Conservation (phyloP, 805 yeast genomes). For the Teunomyces cretensis region DNA sequence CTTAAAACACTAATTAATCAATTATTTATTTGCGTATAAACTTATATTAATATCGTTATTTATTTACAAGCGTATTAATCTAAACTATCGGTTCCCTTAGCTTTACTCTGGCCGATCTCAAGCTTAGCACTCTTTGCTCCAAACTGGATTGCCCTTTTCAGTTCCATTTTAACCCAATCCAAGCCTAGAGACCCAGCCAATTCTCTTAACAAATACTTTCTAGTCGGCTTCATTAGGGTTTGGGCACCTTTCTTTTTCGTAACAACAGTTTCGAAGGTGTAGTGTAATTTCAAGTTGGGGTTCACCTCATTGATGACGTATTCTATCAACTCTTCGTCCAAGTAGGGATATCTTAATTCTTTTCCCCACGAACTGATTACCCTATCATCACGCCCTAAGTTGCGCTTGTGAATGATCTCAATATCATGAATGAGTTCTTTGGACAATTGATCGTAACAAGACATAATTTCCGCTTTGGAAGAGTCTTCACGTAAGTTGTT, state of each 20-base stretch:
- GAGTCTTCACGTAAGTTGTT: slow-evolving; percentile 15
- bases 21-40: not conserved
- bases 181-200: slow-evolving; percentile 56
- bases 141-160: slow-evolving; percentile 93
- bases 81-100: slow-evolving; percentile 67
- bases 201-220: slow-evolving; percentile 60
- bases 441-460: slow-evolving; percentile 42
- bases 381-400: slow-evolving; percentile 89
- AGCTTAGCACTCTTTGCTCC: slow-evolving; percentile 95
- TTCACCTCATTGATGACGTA: slow-evolving; percentile 50
- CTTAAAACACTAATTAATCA: slow-evolving; percentile 13
- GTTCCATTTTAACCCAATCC: slow-evolving; percentile 62
- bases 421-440: slow-evolving; percentile 71
- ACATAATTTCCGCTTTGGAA: slow-evolving; percentile 17
- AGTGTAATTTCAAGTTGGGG: slow-evolving; percentile 43
- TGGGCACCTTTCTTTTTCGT: slow-evolving; percentile 30
- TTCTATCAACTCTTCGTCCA: slow-evolving; percentile 61
- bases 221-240: slow-evolving; percentile 18
- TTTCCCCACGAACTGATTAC: slow-evolving; percentile 85
- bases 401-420: slow-evolving; percentile 69
- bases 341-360: slow-evolving; percentile 84
- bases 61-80: not conserved
- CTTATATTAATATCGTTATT: slow-evolving; percentile 1
- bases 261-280: slow-evolving; percentile 20
- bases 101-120: slow-evolving; percentile 74